Evolutionary conservation across 2,329 filamentous ascomycete genomes (phyloP).

Genomic region (Annulohypoxylon truncatum): DNA sequence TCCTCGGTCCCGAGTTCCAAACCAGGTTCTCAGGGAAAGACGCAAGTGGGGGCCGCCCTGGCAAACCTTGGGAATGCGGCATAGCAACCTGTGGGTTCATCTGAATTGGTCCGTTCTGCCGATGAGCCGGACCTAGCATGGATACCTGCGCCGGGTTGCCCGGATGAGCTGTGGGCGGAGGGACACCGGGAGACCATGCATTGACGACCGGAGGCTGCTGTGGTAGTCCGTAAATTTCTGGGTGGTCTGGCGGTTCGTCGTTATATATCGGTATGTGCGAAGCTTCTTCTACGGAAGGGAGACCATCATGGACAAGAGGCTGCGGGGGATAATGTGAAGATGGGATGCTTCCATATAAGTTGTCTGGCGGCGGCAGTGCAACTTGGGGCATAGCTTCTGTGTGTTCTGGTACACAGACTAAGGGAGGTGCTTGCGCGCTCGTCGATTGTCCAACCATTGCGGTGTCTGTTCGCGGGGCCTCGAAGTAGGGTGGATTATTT

Average conservation of each 20-base stretch:
- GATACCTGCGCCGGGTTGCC: background rate
- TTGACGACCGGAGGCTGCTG: background rate
- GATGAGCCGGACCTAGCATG: background rate
- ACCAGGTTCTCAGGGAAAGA: background rate
- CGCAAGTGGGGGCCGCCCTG: background rate
- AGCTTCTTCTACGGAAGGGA: background rate
- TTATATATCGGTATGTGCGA: background rate
- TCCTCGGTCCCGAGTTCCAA: background rate
- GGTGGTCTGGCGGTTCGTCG: background rate
- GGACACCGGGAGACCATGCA: background rate
- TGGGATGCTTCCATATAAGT: background rate
- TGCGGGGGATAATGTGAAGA: background rate
- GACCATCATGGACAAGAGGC: background rate
- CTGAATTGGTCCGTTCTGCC: background rate
- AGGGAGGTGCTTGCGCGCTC: background rate
- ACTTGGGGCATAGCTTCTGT: background rate
- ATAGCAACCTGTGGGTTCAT: background rate
- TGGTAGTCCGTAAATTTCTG: background rate
- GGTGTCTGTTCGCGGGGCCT: background rate
- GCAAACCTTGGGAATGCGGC: background rate
- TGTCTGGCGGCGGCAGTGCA: background rate
- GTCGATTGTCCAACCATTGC: background rate
- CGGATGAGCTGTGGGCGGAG: background rate
- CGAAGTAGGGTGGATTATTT: background rate
- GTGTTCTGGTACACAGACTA: background rate